phyloP scores from a whole-genome alignment of 768 basidiomycete species.

The Butyriboletus loyo region DNA sequence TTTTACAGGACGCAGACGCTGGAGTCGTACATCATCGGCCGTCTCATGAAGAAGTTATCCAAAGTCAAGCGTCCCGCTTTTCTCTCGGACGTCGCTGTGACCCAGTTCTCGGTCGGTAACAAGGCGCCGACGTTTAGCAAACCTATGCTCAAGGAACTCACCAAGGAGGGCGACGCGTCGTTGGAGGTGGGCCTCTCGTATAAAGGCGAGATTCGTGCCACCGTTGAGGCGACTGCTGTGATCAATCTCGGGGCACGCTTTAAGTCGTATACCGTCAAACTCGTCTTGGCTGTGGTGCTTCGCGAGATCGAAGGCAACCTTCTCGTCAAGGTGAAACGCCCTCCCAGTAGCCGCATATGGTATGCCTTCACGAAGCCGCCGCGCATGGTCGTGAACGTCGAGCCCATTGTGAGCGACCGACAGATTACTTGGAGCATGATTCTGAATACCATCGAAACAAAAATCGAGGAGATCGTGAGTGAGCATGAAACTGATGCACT shows the following conservation, averaged over 20 bases:
- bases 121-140: conserved; percentile 86
- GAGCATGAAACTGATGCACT: conserved; percentile 4
- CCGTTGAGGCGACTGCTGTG: conserved; percentile 84
- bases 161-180: conserved; percentile 88
- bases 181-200: conserved; percentile 83
- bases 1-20: conserved; percentile 81
- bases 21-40: conserved; percentile 80
- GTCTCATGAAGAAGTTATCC: conserved; percentile 90
- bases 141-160: conserved; percentile 97
- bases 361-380: conserved; percentile 88
- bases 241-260: conserved; percentile 81
- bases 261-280: conserved; percentile 86
- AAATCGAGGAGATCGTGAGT: conserved; percentile 81
- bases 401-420: conserved; percentile 91
- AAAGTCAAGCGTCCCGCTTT: conserved; percentile 89
- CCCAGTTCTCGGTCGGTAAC: conserved; percentile 86
- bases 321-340: conserved; percentile 86
- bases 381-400: conserved; percentile 82
- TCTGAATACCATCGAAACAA: conserved; percentile 82
- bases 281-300: conserved; percentile 84
- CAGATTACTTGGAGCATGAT: conserved; percentile 96
- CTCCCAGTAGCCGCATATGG: conserved; percentile 95
- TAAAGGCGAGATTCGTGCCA: conserved; percentile 87
- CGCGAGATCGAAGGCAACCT: conserved; percentile 91
- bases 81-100: conserved; percentile 80